Base-by-base conservation (phyloP, 441 rosid species). In the Mallotus repandus region DNA sequence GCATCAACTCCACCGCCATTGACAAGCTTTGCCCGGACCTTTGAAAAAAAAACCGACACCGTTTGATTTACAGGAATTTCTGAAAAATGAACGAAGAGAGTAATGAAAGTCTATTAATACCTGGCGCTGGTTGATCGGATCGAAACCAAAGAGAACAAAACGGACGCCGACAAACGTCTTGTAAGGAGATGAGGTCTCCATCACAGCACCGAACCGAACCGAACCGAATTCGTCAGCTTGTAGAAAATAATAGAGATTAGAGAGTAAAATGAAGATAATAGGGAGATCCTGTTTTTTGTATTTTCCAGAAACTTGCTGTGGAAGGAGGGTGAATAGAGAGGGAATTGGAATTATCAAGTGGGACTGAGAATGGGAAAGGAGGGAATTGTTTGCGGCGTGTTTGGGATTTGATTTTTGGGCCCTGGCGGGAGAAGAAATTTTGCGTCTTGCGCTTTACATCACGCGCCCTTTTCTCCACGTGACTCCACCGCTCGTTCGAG, bases 21-120 rank as follows among this genome's bases (percentile, higher is more conserved):
- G 62, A 86, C n/a, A 54, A 90, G 96, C 98, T 90, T 96, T 2
- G 88, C 83, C 49, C 89, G 88, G 73, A 89, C 83, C 99, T 90
- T 29, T 38, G 10, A 13, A 32, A n/a, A 72, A 55, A 1, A 22
- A 16, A 46, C 57, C 12, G n/a, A 14, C 10, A 69, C 41, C 66
- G 9, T 22, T 21, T 8, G 0, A 69, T 43, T 48, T 57, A 10
- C 14, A 9, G 29, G 29, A 25, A 25, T 25, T 18, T 13, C 11
- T 21, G 2, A 29, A 11, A 3, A 19, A 7, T 12, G 0, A 11
- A 25, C n/a, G 5, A 18, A n/a, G 18, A 63, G 19, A 68, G 69
- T 19, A 21, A 13, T 13, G 12, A 41, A 41, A 16, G 13, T 35
- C 41, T 35, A 35, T 35, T 35, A 2, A 16, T 6, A 87, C 97